A percentile compares a stretch with the other conserved stretches of the same genome.
These are phyloP conservation scores for Agaricales sp. DNA, from an alignment of 1,284 basidiomycete species.

Conservation along the genomic window DNA sequence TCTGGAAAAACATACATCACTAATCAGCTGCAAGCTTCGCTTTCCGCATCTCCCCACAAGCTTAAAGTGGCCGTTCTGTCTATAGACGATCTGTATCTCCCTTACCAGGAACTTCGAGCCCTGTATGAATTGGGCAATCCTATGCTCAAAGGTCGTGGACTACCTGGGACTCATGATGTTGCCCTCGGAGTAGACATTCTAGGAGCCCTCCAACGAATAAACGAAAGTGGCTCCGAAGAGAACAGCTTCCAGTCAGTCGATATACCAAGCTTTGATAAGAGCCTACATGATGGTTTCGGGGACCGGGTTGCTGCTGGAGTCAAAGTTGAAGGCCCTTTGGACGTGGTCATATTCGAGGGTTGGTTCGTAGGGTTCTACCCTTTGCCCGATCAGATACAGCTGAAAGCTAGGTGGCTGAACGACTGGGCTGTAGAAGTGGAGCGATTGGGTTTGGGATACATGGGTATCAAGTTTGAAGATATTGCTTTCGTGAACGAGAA, in stretches of 20 bases:
- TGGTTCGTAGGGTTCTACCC: conserved; percentile 77
- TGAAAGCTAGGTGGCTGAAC: conserved; percentile 27
- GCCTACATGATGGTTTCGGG: conserved; percentile 66
- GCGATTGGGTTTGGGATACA: conserved; percentile 25
- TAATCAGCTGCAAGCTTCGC: conserved; percentile 36
- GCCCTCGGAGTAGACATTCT: conserved; percentile 48
- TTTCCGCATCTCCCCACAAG: conserved; percentile 37
- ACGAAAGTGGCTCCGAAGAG: conserved; percentile 37
- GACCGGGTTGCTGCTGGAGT: conserved; percentile 54
- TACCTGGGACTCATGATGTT: conserved; percentile 84
- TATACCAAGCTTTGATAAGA: conserved; percentile 86
- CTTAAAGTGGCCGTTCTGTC: conserved; percentile 63
- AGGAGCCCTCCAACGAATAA: conserved; percentile 24
- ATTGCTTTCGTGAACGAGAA: conserved; percentile 52
- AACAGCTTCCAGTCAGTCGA: conserved; percentile 28
- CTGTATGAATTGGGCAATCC: conserved; percentile 52
- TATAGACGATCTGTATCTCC: conserved; percentile 82
- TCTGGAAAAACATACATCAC: conserved; percentile 75
- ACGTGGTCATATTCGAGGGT: conserved; percentile 84
- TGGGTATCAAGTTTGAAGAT: conserved; percentile 29
- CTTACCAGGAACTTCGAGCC: conserved; percentile 43
- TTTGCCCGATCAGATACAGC: conserved; percentile 29
- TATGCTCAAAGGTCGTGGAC: conserved; percentile 70
- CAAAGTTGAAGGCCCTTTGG: conserved; percentile 28
- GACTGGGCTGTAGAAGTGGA: conserved; percentile 28